Base-by-base conservation (phyloP, 352 stramenopile genomes). In the Phytophthora tentaculata region DNA sequence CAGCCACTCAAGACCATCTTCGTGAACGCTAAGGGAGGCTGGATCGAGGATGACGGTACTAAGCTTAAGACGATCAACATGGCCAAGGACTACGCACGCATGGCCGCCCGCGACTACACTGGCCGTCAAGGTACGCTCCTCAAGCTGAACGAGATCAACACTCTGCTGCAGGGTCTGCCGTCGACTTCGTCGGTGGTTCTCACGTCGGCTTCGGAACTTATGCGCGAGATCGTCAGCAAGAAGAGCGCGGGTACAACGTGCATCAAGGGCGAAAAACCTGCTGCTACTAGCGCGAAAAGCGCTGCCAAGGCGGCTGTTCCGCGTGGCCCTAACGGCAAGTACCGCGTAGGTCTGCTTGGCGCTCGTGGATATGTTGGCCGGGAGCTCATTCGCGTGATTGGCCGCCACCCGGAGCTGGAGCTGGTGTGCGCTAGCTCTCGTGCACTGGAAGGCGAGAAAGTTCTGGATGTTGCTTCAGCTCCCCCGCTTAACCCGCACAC, bases 111-210 rank as follows among this genome's bases (percentile, higher is more conserved):
- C 16, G 88, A 96, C 79, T 97, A 96, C 76, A 94, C 84, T 20
- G 90, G 90, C 16, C 89, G 90, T 37, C 89, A 97, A 60, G 90
- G 90, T 51, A 97, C 90, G 56, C 80, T 96, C n/a, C 80, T 97
- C 56, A 97, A 97, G 80, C 79, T 97, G 16, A 96, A 96, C 57
- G 90, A 97, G 75, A 96, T 97, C 71, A 90, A 96, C 71, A 74
- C 77, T 29, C 77, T 97, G 19, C 73, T 96, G 43, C 76, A 94
- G 58, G 81, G 80, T 32, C 69, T 97, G 32, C 88, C 90, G 14
- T 79, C 77, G 37, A 83, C 84, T 19, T 95, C 89, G 17, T 94
- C 90, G 0, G 90, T 97, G 26, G 83, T 90, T 35, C 84, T 97
- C 48, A 95, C 87, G n/a, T 95, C 88, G 16, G 88, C 90, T 2